A percentile compares a stretch with the other conserved stretches of the same genome.
phyloP scores from a whole-genome alignment of 345 rosid genomes.

The Geranium brycei region DNA sequence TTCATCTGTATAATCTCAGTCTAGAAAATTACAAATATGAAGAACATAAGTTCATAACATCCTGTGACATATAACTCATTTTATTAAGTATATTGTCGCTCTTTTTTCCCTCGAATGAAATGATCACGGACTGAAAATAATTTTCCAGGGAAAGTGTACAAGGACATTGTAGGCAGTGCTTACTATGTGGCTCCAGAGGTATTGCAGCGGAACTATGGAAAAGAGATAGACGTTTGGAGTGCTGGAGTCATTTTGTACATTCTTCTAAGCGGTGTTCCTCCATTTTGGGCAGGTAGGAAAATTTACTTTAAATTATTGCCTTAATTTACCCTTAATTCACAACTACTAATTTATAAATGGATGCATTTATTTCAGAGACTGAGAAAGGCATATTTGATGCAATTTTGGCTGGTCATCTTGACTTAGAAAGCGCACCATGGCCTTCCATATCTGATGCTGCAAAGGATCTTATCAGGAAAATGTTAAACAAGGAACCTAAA shows the following conservation, averaged over 20 bases:
- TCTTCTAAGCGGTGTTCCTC: constrained; percentile 86
- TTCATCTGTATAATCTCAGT: background rate
- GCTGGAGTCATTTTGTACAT: constrained; percentile 86
- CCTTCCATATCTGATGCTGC: constrained; percentile 59
- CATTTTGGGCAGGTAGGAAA: constrained; percentile 81
- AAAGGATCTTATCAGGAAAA: constrained; percentile 57
- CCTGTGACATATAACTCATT: background rate
- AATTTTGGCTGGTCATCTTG: constrained; percentile 40
- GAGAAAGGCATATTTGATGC: constrained; percentile 56
- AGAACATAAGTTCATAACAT: background rate
- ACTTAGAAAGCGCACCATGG: constrained; percentile 65
- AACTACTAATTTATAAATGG: background rate
- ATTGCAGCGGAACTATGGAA: constrained; percentile 52
- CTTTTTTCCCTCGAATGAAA: background rate
- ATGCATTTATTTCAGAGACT: constrained; percentile 31
- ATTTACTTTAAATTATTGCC: no score
- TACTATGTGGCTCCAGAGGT: constrained; percentile 95
- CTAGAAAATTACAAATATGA: background rate
- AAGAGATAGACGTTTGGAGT: constrained; percentile 91
- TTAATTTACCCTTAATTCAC: background rate
- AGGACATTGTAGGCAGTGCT: constrained; percentile 64
- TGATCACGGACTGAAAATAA: background rate
- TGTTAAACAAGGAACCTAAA: constrained; percentile 62
- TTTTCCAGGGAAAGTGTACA: constrained; percentile 49
- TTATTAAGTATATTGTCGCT: background rate